These are phyloP conservation scores for Phytophthora syringae DNA, from an alignment of 352 stramenopile genomes.

Conservation along the genomic window DNA sequence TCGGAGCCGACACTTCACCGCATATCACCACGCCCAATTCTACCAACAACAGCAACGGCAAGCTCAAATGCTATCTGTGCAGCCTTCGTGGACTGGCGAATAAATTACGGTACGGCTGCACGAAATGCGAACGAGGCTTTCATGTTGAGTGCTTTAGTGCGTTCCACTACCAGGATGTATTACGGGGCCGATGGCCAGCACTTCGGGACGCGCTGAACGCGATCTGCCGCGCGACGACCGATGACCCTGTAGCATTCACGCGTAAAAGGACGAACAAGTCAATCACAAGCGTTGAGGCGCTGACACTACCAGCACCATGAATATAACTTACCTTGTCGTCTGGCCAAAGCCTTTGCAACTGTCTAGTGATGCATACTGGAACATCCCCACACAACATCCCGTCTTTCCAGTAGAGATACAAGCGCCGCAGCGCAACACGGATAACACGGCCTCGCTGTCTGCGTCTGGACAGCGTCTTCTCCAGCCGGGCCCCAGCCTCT, in stretches of 20 bases:
- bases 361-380: no score
- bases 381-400: no score
- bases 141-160: conserved; percentile 21
- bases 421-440: no score
- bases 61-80: conserved; percentile 16
- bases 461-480: no score
- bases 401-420: no score
- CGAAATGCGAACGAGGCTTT: conserved; percentile 12
- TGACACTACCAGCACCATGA: not conserved
- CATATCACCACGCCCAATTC: conserved; percentile 19
- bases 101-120: conserved; percentile 3
- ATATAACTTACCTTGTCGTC: no score
- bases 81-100: not conserved
- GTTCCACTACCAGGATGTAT: not conserved
- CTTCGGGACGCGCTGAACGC: not conserved
- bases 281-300: not conserved
- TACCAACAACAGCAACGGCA: not conserved
- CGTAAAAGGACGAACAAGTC: not conserved
- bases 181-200: not conserved
- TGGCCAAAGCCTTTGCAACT: no score
- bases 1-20: not conserved
- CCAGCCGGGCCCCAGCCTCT: no score
- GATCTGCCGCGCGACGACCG: not conserved
- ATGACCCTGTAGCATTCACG: not conserved
- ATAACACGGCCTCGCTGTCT: no score